Percentiles rank a stretch among this genome's conserved stretches.
Evolutionary conservation across 768 basidiomycete genomes (phyloP).

Genomic region (Leccinum incarnatum): DNA sequence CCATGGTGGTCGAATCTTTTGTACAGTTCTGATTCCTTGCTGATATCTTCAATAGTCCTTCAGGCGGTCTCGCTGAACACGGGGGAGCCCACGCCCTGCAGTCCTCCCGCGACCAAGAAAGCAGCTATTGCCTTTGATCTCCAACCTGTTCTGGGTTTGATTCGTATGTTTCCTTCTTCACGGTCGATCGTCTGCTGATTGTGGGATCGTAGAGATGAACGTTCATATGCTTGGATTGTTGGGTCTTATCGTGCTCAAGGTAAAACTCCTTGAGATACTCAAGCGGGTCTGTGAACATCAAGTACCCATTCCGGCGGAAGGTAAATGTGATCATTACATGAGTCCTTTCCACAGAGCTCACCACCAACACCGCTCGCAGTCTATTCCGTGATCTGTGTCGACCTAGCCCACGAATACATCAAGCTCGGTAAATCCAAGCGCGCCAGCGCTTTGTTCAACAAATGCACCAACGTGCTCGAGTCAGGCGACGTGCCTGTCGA

Average conservation of each 20-base stretch:
- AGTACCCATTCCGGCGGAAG: conserved; percentile 40
- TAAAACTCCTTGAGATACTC: conserved; percentile 64
- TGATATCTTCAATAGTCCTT: conserved; percentile 7
- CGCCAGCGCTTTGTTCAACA: conserved; percentile 64
- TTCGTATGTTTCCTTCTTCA: conserved; percentile 43
- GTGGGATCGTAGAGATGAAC: conserved; percentile 43
- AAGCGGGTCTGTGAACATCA: conserved; percentile 57
- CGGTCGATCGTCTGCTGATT: background rate
- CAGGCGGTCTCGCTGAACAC: conserved; percentile 20
- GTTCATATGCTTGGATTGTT: conserved; percentile 66
- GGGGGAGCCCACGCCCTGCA: conserved; percentile 1
- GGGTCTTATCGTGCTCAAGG: conserved; percentile 60
- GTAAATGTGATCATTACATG: conserved; percentile 34
- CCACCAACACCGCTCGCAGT: conserved; percentile 34
- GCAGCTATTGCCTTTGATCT: conserved; percentile 21
- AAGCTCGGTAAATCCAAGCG: conserved; percentile 71
- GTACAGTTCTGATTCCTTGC: background rate
- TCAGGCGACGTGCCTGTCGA: conserved; percentile 49
- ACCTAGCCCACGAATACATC: conserved; percentile 77
- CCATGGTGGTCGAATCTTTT: conserved; percentile 31
- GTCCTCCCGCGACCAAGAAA: conserved; percentile 1
- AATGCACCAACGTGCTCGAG: conserved; percentile 46
- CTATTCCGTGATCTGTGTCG: conserved; percentile 61
- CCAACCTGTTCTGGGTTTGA: conserved; percentile 40
- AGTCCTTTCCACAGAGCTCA: background rate